Base-by-base conservation (phyloP, 176 grass and related monocot genomes). In the Otatea glauca region DNA sequence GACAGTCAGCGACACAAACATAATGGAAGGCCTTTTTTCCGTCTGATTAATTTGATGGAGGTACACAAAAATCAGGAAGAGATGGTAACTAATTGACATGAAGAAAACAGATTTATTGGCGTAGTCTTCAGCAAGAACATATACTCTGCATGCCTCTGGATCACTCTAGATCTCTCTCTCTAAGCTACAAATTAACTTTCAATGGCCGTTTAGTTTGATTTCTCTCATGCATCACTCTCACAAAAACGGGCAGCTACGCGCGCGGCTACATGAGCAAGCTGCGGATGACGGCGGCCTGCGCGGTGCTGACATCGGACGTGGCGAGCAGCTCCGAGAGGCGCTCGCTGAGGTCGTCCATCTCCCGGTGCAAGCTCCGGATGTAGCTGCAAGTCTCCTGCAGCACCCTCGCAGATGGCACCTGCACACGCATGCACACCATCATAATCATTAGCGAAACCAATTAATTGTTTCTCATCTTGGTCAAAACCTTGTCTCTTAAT, bases 361-460 rank as follows among this genome's bases (percentile, higher is more conserved):
- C 91, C 75, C 75, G 74, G 25, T 90, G 91, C 42, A 93, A 64
- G 81, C 85, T 93, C 69, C 79, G 83, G 82, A 93, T 93, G 76
- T 93, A 90, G 88, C 85, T 88, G 79, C 88, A 93, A 39, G 89
- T 94, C 68, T 94, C 92, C 67, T 94, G 89, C 21, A 94, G 70
- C 81, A 94, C 83, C 74, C 68, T 91, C 55, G 85, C 79, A 72
- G 83, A 56, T n/a, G 88, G 87, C 76, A 83, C 79, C 92, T 94
- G 65, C 75, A 56, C 49, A 53, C 29, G 54, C 18, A 81, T 39
- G 54, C 18, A 86, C 1, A 53, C 43, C 12, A 56, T 18, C 45
- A 4, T 4, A 21, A 55, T 78, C 55, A 73, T 65, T 38, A 7
- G 16, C 14, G 14, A 5, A 16, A 50, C 14, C 14, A 50, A 16